Percentiles rank a stretch among this genome's conserved stretches.
These are phyloP conservation scores for Cordyceps fumosorosea DNA, from an alignment of 2,329 filamentous ascomycete genomes.

Conservation along the genomic window DNA sequence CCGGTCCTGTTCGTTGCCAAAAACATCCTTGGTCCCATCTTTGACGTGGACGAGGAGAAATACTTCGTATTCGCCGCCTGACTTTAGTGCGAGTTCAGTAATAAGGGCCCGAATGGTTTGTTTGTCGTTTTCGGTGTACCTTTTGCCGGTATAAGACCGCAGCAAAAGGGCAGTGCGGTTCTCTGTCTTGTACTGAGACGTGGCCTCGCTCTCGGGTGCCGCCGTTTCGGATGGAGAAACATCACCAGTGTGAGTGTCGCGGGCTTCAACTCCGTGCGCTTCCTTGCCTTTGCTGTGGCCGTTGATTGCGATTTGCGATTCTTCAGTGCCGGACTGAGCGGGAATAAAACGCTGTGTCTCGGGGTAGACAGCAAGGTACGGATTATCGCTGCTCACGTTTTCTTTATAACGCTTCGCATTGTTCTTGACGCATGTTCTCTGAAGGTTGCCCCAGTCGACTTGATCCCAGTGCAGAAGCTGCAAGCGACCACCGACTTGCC, in stretches of 20 bases:
- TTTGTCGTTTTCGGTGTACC: conserved; percentile 72
- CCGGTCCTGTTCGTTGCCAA: conserved; percentile 53
- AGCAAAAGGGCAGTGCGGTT: conserved; percentile 67
- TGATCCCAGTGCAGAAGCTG: conserved; percentile 51
- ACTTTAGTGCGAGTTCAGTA: conserved; percentile 66
- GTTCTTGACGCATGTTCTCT: conserved; percentile 55
- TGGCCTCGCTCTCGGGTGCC: conserved; percentile 11
- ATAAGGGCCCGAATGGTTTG: conserved; percentile 74
- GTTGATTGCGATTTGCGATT: not conserved
- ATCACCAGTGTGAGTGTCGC: not conserved
- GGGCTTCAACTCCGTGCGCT: not conserved
- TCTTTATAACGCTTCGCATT: conserved; percentile 60
- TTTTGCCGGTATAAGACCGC: conserved; percentile 66
- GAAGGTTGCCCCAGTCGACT: conserved; percentile 65
- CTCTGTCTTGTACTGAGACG: conserved; percentile 28
- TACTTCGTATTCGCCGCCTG: conserved; percentile 75
- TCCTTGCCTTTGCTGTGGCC: not conserved
- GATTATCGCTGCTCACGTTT: conserved; percentile 34
- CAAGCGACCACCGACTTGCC: conserved; percentile 34
- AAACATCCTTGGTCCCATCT: conserved; percentile 51
- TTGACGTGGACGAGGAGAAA: conserved; percentile 76
- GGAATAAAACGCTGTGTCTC: conserved; percentile 22
- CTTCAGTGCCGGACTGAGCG: conserved; percentile 10
- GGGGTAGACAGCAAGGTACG: conserved; percentile 36
- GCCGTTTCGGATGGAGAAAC: not conserved